Evolutionary conservation across 441 rosid genomes (phyloP), one percentile per base, ranked within the genome.

Genomic region (Croton laevigatus): DNA sequence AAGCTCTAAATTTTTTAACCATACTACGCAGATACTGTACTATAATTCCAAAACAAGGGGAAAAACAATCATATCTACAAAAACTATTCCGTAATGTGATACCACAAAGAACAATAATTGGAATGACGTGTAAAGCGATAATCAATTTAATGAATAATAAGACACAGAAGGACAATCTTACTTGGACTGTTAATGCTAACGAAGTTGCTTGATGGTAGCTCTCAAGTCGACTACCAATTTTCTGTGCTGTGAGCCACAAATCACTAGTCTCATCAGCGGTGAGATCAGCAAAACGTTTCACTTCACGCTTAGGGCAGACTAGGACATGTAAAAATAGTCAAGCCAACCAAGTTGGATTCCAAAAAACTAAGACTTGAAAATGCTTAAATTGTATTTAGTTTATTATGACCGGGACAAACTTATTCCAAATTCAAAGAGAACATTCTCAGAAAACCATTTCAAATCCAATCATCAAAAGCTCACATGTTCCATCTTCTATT

Each of bases 301-400:
- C 98, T 78, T 87, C 93, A 59, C 97, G 94, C 80, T 78, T 83
- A 62, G 98, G 99, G 72, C 91, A 84, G 69, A 92, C 89, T 65
- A 94, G 97, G 71, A 94, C 99, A 88, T 94, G 96, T 91, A 42
- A 34, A 54, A 71, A 45, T 17, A 68, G 93, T 85, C 74, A 93
- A 91, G 94, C 23, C 72, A 71, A 79, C 73, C 76, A 85, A 78
- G 75, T 63, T 48, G 32, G 59, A 71, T n/a, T n/a, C 62, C 20
- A 57, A 12, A 0, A 22, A 40, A 55, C 20, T n/a, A 16, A 51
- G 9, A 42, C 36, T 8, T 8, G 37, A 45, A 37, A 16, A 51
- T 10, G 37, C 42, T 8, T 8, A n/a, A 44, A 45, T 48, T 16
- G 49, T 16, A 20, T 60, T 59, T 4, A 36, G 44, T 38, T 17